A percentile compares a stretch with the other conserved stretches of the same genome.
These are phyloP conservation scores for Flaveria sonorensis DNA, from an alignment of 129 eudicot genomes.

Conservation along the genomic window DNA sequence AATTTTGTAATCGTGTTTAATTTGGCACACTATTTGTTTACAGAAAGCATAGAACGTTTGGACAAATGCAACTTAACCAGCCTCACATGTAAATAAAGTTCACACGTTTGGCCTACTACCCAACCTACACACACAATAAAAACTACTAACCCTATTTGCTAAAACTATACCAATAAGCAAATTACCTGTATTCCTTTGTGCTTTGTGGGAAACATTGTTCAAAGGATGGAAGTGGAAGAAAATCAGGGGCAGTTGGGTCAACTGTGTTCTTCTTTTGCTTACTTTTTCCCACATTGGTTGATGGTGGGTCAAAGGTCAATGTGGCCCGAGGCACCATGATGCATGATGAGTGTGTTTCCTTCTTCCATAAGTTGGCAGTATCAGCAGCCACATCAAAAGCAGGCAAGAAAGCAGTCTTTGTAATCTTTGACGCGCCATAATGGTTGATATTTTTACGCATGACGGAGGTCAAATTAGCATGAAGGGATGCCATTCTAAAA, in stretches of 20 bases:
- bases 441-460: conserved; percentile 57
- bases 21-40: not conserved
- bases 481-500: conserved; percentile 70
- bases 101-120: not conserved
- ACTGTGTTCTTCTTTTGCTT: conserved; percentile 74
- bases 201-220: conserved; percentile 95
- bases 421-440: conserved; percentile 44
- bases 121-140: not conserved
- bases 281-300: conserved; percentile 48
- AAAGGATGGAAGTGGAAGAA: conserved; percentile 92
- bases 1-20: not conserved
- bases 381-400: conserved; percentile 53
- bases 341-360: conserved; percentile 38
- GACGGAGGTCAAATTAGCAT: conserved; percentile 66
- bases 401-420: conserved; percentile 64
- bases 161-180: not conserved
- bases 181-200: conserved; percentile 77
- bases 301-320: conserved; percentile 80
- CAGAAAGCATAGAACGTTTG: not conserved
- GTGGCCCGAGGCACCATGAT: conserved; percentile 64
- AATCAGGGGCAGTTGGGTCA: conserved; percentile 90
- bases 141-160: not conserved
- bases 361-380: conserved; percentile 42
- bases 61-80: not conserved
- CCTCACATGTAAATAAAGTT: not conserved